Percentiles rank a stretch among this genome's conserved stretches.
Conservation (phyloP, 2,329 filamentous ascomycete genomes). For the Aschersonia sp. region DNA sequence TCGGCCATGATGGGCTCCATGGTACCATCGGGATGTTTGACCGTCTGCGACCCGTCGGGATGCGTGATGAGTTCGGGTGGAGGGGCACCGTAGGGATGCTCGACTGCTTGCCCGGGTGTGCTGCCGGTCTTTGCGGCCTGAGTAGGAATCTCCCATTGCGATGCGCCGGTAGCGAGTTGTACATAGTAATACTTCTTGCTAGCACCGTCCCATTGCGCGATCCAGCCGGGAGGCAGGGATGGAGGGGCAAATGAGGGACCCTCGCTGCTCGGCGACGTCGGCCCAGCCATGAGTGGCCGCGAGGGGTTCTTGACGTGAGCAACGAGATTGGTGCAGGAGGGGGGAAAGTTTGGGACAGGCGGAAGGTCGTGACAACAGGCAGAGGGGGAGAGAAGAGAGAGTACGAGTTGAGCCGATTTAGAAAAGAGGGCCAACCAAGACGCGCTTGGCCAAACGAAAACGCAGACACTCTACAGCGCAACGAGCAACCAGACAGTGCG, state of each 20-base stretch:
- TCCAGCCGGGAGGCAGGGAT: slow-evolving; percentile 49
- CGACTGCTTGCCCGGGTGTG: slow-evolving; percentile 37
- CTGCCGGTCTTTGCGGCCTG: slow-evolving; percentile 46
- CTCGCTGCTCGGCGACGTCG: slow-evolving; percentile 41
- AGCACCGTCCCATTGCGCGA: slow-evolving; percentile 52
- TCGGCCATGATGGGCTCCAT: slow-evolving; percentile 44
- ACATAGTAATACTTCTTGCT: slow-evolving; percentile 58
- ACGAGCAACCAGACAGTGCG: no score
- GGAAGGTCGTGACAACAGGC: slow-evolving; percentile 45
- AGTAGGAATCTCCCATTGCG: slow-evolving; percentile 61
- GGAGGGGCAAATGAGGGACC: slow-evolving; percentile 47
- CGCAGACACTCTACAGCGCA: no score
- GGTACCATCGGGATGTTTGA: slow-evolving; percentile 44
- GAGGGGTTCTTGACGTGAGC: slow-evolving; percentile 1
- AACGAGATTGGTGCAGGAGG: neutral
- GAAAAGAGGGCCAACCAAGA: no score
- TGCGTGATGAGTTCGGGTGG: slow-evolving; percentile 44
- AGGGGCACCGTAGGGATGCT: slow-evolving; percentile 49
- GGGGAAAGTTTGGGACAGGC: slow-evolving; percentile 40
- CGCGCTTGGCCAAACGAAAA: no score
- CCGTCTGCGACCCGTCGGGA: slow-evolving; percentile 46
- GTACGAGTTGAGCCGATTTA: no score
- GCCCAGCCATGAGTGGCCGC: slow-evolving; percentile 33
- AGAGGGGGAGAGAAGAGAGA: no score
- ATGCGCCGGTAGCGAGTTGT: slow-evolving; percentile 55